These are phyloP conservation scores for Cryptococcus neoformans DNA, from an alignment of 1,284 basidiomycete species.

Conservation along the genomic window DNA sequence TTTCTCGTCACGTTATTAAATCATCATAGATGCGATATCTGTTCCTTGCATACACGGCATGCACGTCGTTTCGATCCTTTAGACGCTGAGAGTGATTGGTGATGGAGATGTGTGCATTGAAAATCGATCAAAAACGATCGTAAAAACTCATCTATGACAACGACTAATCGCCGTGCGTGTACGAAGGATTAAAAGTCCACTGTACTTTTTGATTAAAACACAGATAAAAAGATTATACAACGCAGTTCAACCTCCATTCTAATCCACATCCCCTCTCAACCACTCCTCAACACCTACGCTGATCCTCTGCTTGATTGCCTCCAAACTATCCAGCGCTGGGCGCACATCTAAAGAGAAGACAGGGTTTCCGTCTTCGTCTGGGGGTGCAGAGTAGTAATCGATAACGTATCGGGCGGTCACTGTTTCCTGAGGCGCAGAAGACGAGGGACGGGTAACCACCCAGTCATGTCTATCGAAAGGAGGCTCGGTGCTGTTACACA, in stretches of 20 bases:
- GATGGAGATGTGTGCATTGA: no score
- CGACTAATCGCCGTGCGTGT: no score
- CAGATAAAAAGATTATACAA: no score
- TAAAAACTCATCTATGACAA: no score
- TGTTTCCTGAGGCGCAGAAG: constrained; percentile 53
- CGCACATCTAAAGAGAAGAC: constrained; percentile 90
- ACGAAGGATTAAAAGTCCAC: no score
- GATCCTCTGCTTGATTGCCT: constrained; percentile 68
- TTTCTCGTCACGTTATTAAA: no score
- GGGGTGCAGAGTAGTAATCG: constrained; percentile 90
- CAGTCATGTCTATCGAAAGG: constrained; percentile 99
- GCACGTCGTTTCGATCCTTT: no score
- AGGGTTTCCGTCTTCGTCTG: constrained; percentile 78
- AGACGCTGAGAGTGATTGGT: no score
- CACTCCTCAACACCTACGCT: constrained; percentile 69
- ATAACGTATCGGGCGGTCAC: constrained; percentile 80
- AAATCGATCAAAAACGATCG: no score
- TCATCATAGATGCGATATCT: neutral
- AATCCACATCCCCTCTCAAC: constrained; percentile 38
- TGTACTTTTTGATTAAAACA: no score
- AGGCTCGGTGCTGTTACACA: constrained; percentile 64
- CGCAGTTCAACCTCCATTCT: neutral
- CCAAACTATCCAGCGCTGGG: constrained; percentile 77
- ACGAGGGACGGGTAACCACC: constrained; percentile 66
- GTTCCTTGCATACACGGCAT: neutral